These are phyloP conservation scores for Trypanosoma caninum DNA, from an alignment of 208 protist species.

Conservation along the genomic window DNA sequence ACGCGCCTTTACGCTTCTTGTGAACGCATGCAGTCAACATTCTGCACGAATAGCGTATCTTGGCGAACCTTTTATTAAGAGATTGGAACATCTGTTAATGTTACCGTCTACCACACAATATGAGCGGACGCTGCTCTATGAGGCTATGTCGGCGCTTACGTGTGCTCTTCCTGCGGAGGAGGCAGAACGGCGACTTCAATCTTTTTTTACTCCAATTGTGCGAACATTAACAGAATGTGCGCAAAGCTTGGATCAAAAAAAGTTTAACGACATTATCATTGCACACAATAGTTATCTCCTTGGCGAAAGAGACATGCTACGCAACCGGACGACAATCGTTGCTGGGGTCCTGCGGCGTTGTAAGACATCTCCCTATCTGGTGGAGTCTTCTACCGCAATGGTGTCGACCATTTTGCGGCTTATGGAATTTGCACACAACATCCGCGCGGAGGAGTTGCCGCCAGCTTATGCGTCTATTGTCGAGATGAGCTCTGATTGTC, in stretches of 20 bases:
- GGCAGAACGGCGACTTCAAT: conserved; percentile 43
- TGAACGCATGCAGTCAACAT: conserved; percentile 31
- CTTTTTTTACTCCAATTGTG: conserved; percentile 57
- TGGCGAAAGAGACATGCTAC: conserved; percentile 34
- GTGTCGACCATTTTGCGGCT: conserved; percentile 35
- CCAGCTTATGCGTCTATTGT: conserved; percentile 35
- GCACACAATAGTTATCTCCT: conserved; percentile 13
- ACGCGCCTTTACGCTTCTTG: conserved; percentile 41
- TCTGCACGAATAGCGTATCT: conserved; percentile 27
- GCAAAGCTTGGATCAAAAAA: conserved; percentile 26
- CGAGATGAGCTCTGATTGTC: conserved; percentile 30
- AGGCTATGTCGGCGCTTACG: conserved; percentile 58
- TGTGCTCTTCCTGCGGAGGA: conserved; percentile 35
- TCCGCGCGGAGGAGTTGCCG: conserved; percentile 42
- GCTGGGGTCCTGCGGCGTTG: conserved; percentile 63
- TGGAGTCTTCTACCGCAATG: conserved; percentile 39
- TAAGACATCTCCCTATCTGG: conserved; percentile 40
- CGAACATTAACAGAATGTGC: conserved; percentile 31
- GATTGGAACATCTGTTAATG: conserved; percentile 52
- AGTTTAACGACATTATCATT: conserved; percentile 62
- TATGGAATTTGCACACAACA: conserved; percentile 45
- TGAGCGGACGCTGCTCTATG: conserved; percentile 64
- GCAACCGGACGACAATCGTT: conserved; percentile 43
- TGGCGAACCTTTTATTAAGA: conserved; percentile 25
- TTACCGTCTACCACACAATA: conserved; percentile 7